Conservation (phyloP, 306 rosid genomes). For the Cucumis hystrix region DNA sequence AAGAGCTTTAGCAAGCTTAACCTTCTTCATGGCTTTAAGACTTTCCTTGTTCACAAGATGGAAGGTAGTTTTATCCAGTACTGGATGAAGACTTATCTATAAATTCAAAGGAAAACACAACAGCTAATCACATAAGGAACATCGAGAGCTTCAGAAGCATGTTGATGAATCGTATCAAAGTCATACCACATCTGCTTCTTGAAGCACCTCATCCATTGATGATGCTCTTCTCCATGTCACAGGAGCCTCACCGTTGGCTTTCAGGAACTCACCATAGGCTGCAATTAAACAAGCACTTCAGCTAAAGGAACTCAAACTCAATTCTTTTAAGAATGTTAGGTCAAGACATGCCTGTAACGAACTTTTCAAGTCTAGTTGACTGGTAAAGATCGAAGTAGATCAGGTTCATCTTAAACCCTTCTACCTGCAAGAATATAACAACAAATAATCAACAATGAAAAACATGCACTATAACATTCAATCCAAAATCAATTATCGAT, state of each 20-base stretch:
- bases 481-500: neutral
- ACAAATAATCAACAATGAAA: neutral
- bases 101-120: slow-evolving; percentile 11
- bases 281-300: slow-evolving; percentile 23
- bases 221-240: slow-evolving; percentile 96
- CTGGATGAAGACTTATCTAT: slow-evolving; percentile 95
- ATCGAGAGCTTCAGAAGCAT: neutral
- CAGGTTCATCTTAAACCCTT: slow-evolving; percentile 99
- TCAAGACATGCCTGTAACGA: slow-evolving; percentile 72
- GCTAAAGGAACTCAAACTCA: slow-evolving; percentile 4
- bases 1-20: slow-evolving; percentile 9
- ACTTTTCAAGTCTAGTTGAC: slow-evolving; percentile 82
- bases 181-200: slow-evolving; percentile 79
- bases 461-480: neutral
- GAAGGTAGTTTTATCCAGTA: slow-evolving; percentile 88
- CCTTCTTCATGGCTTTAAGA: slow-evolving; percentile 85
- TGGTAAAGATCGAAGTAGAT: slow-evolving; percentile 94
- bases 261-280: slow-evolving; percentile 78
- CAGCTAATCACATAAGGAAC: neutral
- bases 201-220: slow-evolving; percentile 90
- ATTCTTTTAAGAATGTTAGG: neutral
- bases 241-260: slow-evolving; percentile 76
- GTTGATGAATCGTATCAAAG: slow-evolving; percentile 1
- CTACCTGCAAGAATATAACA: slow-evolving; percentile 44
- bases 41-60: slow-evolving; percentile 94